Conservation (phyloP, 768 basidiomycete species). For the Dioszegia crocea region DNA sequence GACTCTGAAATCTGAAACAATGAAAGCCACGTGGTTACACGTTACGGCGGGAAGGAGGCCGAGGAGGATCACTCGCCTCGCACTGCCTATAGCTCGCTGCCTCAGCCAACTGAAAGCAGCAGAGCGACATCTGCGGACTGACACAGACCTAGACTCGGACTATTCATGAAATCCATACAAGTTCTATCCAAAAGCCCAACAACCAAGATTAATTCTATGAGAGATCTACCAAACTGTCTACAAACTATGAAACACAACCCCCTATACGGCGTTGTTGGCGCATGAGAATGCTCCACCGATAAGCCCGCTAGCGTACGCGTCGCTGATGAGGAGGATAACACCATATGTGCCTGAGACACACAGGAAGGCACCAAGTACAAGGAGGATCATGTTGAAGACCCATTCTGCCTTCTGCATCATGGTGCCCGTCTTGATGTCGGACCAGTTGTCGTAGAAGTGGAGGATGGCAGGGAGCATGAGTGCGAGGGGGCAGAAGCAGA, state of each 20-base stretch:
- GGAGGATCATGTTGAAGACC: constrained; percentile 7
- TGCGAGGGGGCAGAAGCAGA: constrained; percentile 19
- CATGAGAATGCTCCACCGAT: constrained; percentile 21
- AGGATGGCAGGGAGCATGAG: constrained; percentile 13
- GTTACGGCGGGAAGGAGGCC: too few species aligned
- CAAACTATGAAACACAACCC: neutral
- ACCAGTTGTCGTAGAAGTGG: constrained; percentile 17
- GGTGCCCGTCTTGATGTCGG: constrained; percentile 6
- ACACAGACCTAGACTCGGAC: too few species aligned
- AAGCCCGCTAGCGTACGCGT: constrained; percentile 13
- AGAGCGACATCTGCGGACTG: too few species aligned
- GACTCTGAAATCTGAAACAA: too few species aligned
- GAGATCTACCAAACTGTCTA: too few species aligned
- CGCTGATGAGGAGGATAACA: constrained; percentile 13
- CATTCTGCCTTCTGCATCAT: constrained; percentile 8
- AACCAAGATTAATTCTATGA: too few species aligned
- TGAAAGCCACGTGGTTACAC: too few species aligned
- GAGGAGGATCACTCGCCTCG: too few species aligned
- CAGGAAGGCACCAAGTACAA: constrained; percentile 13
- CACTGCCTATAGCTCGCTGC: too few species aligned
- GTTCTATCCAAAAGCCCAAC: too few species aligned
- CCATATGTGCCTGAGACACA: constrained; percentile 13
- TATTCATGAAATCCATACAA: neutral
- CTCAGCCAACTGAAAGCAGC: too few species aligned
- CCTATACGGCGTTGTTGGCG: constrained; percentile 17